Percentiles rank a stretch among this genome's conserved stretches.
Evolutionary conservation across 306 rosid genomes (phyloP).

Genomic region (Lablab purpureus): DNA sequence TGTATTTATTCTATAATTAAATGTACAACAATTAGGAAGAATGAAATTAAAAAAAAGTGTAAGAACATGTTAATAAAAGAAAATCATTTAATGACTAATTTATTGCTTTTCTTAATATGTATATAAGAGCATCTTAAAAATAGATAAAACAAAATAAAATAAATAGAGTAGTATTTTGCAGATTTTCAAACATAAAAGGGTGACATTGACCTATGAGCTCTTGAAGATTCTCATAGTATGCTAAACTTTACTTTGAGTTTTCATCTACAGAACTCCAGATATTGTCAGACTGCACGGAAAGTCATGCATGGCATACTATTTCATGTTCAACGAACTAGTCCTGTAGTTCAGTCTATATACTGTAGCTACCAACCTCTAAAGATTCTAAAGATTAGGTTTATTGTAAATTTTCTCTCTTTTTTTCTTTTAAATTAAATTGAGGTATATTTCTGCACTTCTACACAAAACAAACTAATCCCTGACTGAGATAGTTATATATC

Average conservation of each 20-base stretch:
- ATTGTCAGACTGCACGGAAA: background rate
- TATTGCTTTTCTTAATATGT: too few relatives aligned
- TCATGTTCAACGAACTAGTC: background rate
- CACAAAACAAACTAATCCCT: background rate
- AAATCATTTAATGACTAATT: too few relatives aligned
- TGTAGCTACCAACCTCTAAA: background rate
- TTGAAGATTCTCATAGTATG: background rate
- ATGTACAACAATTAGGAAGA: too few relatives aligned
- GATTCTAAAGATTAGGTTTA: background rate
- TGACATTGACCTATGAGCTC: background rate
- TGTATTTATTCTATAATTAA: too few relatives aligned
- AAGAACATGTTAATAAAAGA: too few relatives aligned
- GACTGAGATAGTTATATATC: too few relatives aligned
- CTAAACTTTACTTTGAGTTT: background rate
- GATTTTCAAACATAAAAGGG: background rate
- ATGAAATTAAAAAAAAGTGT: too few relatives aligned
- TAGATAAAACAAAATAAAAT: too few relatives aligned
- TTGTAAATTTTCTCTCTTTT: background rate
- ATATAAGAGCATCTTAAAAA: too few relatives aligned
- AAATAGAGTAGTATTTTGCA: background rate
- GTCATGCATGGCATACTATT: background rate
- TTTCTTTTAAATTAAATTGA: background rate
- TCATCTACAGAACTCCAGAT: background rate
- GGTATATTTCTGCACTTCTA: background rate
- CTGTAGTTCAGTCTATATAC: background rate